Conservation (phyloP, 805 yeast genomes). For the Teunomyces aglyptinius region DNA sequence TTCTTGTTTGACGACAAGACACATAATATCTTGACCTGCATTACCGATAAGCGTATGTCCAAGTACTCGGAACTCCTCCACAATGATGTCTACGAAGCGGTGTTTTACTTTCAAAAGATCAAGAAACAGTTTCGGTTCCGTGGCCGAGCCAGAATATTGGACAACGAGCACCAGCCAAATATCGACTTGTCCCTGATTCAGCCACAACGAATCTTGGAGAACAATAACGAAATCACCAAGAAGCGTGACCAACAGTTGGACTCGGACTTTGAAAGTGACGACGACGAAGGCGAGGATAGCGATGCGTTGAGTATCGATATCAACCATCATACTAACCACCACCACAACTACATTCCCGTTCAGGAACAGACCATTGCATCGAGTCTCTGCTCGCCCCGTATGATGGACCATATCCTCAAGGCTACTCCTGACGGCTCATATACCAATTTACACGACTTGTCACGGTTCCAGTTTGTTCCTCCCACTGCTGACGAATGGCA, state of each 20-base stretch:
- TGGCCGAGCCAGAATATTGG: constrained; percentile 57
- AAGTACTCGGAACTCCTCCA: constrained; percentile 53
- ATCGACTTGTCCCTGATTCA: constrained; percentile 31
- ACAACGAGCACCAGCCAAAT: constrained; percentile 28
- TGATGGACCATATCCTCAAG: constrained; percentile 17
- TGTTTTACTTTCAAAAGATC: constrained; percentile 63
- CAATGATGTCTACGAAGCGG: constrained; percentile 67
- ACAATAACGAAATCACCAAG: constrained; percentile 16
- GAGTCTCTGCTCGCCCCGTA: constrained; percentile 29
- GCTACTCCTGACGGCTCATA: constrained; percentile 25
- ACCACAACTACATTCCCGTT: background rate
- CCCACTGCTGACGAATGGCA: constrained; percentile 67
- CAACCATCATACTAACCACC: background rate
- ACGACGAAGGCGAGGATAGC: constrained; percentile 3
- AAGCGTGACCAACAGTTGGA: constrained; percentile 6
- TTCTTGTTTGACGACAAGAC: constrained; percentile 68
- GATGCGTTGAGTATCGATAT: background rate
- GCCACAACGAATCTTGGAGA: constrained; percentile 21
- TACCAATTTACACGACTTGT: constrained; percentile 18
- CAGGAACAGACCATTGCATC: constrained; percentile 22
- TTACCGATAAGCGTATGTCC: constrained; percentile 69
- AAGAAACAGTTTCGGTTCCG: constrained; percentile 71
- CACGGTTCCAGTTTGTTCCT: constrained; percentile 29
- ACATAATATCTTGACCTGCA: constrained; percentile 64
- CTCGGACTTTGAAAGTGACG: constrained; percentile 11